phyloP scores from a whole-genome alignment of 768 basidiomycete genomes.

The Agrocybe pediades region DNA sequence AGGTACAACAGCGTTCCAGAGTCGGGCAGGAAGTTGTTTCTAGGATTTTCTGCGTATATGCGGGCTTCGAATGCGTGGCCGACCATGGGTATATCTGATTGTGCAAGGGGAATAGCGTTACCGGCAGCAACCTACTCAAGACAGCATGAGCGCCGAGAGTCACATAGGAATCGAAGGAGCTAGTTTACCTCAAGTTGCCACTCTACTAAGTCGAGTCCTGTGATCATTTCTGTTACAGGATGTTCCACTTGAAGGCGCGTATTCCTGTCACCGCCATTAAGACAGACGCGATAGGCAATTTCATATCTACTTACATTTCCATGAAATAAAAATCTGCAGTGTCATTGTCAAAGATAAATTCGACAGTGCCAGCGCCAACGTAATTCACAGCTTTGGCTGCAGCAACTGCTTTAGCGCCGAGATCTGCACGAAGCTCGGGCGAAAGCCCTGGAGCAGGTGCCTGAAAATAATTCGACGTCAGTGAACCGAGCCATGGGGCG shows the following conservation, averaged over 20 bases:
- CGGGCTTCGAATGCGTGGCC: conserved; percentile 95
- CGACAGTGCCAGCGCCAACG: conserved; percentile 91
- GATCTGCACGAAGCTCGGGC: conserved; percentile 73
- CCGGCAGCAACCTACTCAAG: conserved; percentile 93
- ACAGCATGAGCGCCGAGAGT: too few species aligned
- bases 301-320: conserved; percentile 75
- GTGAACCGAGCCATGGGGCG: background rate
- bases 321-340: conserved; percentile 89
- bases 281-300: background rate
- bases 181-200: conserved; percentile 82
- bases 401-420: conserved; percentile 86
- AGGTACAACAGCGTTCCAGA: conserved; percentile 82
- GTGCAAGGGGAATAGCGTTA: conserved; percentile 78
- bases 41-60: conserved; percentile 94
- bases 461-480: conserved; percentile 32
- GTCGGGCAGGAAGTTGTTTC: conserved; percentile 91
- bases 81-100: conserved; percentile 79
- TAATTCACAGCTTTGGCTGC: conserved; percentile 94
- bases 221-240: conserved; percentile 94
- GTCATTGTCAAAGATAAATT: conserved; percentile 96
- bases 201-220: conserved; percentile 90
- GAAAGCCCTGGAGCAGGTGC: conserved; percentile 91
- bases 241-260: conserved; percentile 88
- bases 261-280: conserved; percentile 54
- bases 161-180: background rate